These are phyloP conservation scores for Entamoeba histolytica DNA, from an alignment of 208 protist genomes.

Conservation along the genomic window DNA sequence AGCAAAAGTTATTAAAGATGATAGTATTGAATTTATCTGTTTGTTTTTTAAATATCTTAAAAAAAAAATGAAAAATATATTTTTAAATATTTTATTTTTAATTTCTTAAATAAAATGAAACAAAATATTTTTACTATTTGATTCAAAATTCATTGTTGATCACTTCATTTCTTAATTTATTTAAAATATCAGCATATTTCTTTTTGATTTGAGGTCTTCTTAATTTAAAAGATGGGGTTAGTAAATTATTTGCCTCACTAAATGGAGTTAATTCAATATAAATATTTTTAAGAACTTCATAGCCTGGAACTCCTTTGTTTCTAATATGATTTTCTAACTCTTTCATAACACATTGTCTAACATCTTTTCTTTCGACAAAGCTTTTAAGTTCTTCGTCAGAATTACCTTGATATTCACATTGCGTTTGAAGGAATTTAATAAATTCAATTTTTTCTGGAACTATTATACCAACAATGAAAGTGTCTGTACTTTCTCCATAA, in stretches of 20 bases:
- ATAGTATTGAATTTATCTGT: too few species aligned
- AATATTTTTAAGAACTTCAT: background rate
- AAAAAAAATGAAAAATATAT: too few species aligned
- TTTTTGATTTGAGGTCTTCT: background rate
- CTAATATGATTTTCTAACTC: background rate
- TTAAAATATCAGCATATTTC: background rate
- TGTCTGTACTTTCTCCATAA: background rate
- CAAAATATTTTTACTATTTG: too few species aligned
- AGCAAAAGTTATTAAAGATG: too few species aligned
- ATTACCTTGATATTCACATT: background rate
- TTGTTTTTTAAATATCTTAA: too few species aligned
- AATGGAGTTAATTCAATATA: background rate
- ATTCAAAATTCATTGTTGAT: too few species aligned
- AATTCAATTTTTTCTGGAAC: background rate
- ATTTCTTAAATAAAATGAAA: too few species aligned
- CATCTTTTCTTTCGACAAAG: background rate
- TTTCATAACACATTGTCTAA: background rate
- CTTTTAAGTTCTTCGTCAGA: background rate
- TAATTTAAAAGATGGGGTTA: conserved; percentile 14
- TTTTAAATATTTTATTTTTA: too few species aligned
- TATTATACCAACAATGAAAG: background rate
- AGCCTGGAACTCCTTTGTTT: background rate
- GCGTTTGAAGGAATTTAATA: background rate
- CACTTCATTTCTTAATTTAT: background rate
- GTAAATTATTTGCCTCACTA: background rate